Base-by-base conservation (phyloP, 805 yeast species). In the Metschnikowia peoriensis region DNA sequence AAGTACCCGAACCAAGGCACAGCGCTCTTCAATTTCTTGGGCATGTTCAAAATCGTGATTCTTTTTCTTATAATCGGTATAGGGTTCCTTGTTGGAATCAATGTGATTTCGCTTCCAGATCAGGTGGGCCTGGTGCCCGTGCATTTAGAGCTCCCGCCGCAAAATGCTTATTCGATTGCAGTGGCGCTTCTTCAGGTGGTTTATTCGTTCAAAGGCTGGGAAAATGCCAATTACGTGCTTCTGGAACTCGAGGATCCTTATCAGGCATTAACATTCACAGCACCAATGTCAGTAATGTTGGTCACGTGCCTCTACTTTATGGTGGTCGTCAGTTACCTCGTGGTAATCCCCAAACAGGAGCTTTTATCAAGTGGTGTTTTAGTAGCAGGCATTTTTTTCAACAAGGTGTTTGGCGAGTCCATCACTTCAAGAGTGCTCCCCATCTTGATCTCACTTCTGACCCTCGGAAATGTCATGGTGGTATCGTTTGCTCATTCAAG, bases 201-300 rank as follows among this genome's bases (percentile, higher is more conserved):
- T 12, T 84, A 83, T 61, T 82, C 88, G 0, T 84, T 82, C 66
- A 79, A 83, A 53, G 89, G 89, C 6, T 84, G 88, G 88, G 88
- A 84, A 57, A 84, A 84, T 57, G 85, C 84, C 41, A 84, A 84
- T 61, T 79, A 82, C 57, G 89, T 84, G 0, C 66, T 84, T 47
- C 77, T 78, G 53, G 88, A 84, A 58, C 76, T 84, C 41, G 71
- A 73, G 15, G 73, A 83, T 56, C 89, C 89, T 0, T 74, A 75
- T 41, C 73, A 76, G 34, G 83, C 85, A 0, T 71, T 83, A 49
- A 76, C 79, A n/a, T 68, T 80, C 4, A 84, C 86, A 0, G 88
- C 88, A 1, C 84, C 88, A 0, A 61, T 78, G 16, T 84, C 88
- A 4, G 82, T 84, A 11, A 58, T 75, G 1, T 58, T 78, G 14